These are phyloP conservation scores for Martiniozyma abietophila DNA, from an alignment of 805 yeast genomes.

Conservation along the genomic window DNA sequence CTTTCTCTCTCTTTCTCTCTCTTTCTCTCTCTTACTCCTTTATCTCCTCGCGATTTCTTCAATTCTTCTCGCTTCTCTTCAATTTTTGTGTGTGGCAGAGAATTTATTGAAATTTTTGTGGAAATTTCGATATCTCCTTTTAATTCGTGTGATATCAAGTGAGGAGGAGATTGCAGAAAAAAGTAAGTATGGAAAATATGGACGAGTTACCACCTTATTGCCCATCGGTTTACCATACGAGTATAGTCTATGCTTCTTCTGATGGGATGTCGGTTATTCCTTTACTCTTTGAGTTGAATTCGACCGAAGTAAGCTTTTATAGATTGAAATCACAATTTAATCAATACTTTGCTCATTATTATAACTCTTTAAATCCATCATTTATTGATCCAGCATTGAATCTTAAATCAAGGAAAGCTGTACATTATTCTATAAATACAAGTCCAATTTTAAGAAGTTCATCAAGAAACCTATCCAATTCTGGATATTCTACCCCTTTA, in stretches of 20 bases:
- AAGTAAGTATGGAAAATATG: too few species aligned
- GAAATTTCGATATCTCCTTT: too few species aligned
- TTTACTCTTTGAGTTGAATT: conserved; percentile 23
- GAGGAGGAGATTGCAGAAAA: too few species aligned
- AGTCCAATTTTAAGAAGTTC: conserved; percentile 1
- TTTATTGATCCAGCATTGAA: conserved; percentile 23
- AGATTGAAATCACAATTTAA: conserved; percentile 10
- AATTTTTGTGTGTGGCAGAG: too few species aligned
- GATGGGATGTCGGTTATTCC: conserved; percentile 17
- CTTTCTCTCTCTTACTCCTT: too few species aligned
- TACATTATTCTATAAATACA: background rate
- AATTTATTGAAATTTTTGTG: too few species aligned
- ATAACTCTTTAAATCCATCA: conserved; percentile 17
- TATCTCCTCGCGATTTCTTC: too few species aligned
- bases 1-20: too few species aligned
- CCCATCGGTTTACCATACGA: conserved; percentile 21
- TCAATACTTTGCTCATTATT: conserved; percentile 15
- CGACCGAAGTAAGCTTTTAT: conserved; percentile 25
- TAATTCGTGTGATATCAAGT: too few species aligned
- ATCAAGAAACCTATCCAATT: conserved; percentile 2
- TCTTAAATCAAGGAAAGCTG: conserved; percentile 13
- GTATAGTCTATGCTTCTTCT: conserved; percentile 15
- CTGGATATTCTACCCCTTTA: conserved; percentile 1
- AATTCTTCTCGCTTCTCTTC: too few species aligned
- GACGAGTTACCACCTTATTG: too few species aligned